A percentile compares a stretch with the other conserved stretches of the same genome.
Evolutionary conservation across 1,284 basidiomycete genomes (phyloP).

Genomic region (Calocybe gambosa): DNA sequence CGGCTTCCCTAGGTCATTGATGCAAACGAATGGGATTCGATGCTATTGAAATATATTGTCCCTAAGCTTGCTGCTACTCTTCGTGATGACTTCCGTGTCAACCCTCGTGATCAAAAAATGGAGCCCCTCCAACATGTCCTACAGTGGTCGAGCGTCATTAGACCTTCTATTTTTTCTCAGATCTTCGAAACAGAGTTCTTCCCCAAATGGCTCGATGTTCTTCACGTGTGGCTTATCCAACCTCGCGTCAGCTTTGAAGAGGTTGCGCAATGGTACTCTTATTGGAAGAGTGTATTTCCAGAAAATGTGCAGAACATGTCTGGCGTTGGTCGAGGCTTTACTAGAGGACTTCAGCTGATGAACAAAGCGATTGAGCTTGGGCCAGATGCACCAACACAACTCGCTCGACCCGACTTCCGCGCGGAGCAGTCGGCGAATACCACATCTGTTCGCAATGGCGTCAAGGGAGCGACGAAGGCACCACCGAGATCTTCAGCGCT

Average conservation of each 20-base stretch:
- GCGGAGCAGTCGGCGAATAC: conserved; percentile 30
- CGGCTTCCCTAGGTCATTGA: conserved; percentile 55
- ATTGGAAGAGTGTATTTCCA: conserved; percentile 83
- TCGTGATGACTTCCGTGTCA: conserved; percentile 80
- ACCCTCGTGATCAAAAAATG: conserved; percentile 87
- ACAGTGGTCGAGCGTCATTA: conserved; percentile 70
- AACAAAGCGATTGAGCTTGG: conserved; percentile 86
- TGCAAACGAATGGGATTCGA: conserved; percentile 81
- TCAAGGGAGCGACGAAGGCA: conserved; percentile 19
- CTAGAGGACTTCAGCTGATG: conserved; percentile 84
- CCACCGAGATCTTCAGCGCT: conserved; percentile 37
- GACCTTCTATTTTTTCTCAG: conserved; percentile 72
- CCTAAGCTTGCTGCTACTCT: conserved; percentile 82
- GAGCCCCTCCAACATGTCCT: conserved; percentile 75
- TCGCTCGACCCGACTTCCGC: conserved; percentile 61
- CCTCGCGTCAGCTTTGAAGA: conserved; percentile 81
- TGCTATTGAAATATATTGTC: conserved; percentile 86
- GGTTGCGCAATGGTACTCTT: conserved; percentile 86
- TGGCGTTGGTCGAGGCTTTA: conserved; percentile 75
- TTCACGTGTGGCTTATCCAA: conserved; percentile 88
- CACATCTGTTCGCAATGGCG: conserved; percentile 22
- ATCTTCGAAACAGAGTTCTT: conserved; percentile 90
- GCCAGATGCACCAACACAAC: conserved; percentile 56
- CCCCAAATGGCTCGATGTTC: conserved; percentile 91
- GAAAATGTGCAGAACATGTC: conserved; percentile 58